Evolutionary conservation across 2,329 filamentous ascomycete genomes (phyloP).

Genomic region (Sarocladium brachiariae): DNA sequence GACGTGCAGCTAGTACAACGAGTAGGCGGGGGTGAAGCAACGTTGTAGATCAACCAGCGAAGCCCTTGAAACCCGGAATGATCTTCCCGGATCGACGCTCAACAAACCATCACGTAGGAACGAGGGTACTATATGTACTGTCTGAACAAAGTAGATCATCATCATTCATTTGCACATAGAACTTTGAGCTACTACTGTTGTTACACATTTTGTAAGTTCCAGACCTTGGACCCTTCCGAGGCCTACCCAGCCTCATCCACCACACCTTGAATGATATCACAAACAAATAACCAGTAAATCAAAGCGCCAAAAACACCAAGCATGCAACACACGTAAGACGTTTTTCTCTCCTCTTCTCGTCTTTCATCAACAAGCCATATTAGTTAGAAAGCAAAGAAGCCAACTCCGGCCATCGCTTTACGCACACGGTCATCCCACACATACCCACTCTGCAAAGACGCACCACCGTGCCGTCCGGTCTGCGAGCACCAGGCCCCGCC

Average conservation of each 20-base stretch:
- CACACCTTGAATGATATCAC: not conserved
- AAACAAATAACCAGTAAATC: not conserved
- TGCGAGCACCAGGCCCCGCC: conserved; percentile 75
- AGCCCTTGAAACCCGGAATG: too few relatives aligned
- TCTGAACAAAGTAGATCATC: not conserved
- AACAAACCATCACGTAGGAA: too few relatives aligned
- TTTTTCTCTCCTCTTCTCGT: not conserved
- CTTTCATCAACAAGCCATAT: not conserved
- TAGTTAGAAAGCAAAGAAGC: too few relatives aligned
- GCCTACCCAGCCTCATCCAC: not conserved
- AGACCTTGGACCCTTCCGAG: not conserved
- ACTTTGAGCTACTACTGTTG: not conserved
- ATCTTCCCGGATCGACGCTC: too few relatives aligned
- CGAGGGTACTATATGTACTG: too few relatives aligned
- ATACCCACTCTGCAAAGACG: conserved; percentile 85
- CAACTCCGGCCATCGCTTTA: not conserved
- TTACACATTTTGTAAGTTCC: conserved; percentile 3
- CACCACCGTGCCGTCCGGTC: conserved; percentile 83
- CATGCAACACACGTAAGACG: not conserved
- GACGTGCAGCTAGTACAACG: too few relatives aligned
- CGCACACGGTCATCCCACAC: conserved; percentile 29
- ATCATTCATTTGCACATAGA: conserved; percentile 1
- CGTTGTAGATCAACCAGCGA: too few relatives aligned
- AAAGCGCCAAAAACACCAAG: conserved; percentile 3
- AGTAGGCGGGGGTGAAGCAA: too few relatives aligned